Evolutionary conservation across 495 filamentous ascomycete genomes (phyloP), one percentile per base, ranked within the genome.

Genomic region (Penicillium herquei): DNA sequence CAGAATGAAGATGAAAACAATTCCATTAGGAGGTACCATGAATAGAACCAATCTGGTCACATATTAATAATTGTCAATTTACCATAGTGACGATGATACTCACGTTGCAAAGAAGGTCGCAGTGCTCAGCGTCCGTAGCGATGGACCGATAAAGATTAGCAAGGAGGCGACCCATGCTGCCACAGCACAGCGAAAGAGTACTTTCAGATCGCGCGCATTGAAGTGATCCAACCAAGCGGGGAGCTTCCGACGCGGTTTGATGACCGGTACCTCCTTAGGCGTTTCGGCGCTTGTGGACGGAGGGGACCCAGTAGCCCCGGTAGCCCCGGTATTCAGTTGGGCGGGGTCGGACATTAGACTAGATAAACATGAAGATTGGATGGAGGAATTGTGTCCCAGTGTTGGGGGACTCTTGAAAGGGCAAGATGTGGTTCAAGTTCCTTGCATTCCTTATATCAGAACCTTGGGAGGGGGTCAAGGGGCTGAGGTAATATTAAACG

Each of bases 151-250:
- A 32, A 77, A 68, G 10, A 78, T 70, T 56, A 79, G 56, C 37
- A 79, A 56, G 4, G 61, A 66, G 1, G 70, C 71, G 39, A 78
- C 69, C 75, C 75, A 79, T 21, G 65, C 69, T 6, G 71, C 74
- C 6, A 73, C 60, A 44, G 65, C 70, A 40, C 75, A 79, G 32
- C 75, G 73, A 51, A 78, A 74, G 17, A 76, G 57, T 16, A 71
- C 63, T 62, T 78, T 78, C 34, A 79, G 58, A 45, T 78, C 74
- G 58, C 69, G 72, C 6, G 55, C 67, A 63, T 76, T 76, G 70
- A 77, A 77, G 52, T 78, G 75, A 49, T 77, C 67, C 17, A 77
- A 61, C 55, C 65, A 75, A 21, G 55, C 51, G 3, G 75, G 75
- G 44, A 77, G 39, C 35, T 64, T 69, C 31, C 62, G 50, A 37